Evolutionary conservation across 805 yeast species (phyloP), one percentile per base, ranked within the genome.

Genomic region (Nakazawaea holstii): DNA sequence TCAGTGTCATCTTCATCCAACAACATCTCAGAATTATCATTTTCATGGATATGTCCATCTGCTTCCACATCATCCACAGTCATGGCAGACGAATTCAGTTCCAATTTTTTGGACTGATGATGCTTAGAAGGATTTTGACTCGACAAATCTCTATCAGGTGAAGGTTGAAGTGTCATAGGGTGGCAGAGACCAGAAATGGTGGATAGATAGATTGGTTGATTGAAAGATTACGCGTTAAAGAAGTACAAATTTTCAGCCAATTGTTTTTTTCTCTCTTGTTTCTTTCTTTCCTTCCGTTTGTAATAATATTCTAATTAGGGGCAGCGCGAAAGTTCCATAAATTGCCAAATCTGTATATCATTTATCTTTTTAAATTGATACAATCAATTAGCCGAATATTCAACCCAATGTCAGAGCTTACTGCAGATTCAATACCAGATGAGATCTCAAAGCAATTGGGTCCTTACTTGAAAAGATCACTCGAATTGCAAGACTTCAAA

Each of bases 401-500:
- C 28, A 38, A 26, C 17, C 14, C 14, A 20, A 37, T 43, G 47
- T 29, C 42, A 30, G 45, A 46, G 10, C 45, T 45, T 26, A 41
- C 46, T 13, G 50, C 41, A 5, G 52, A 53, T 42, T 42, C 52
- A 39, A 53, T 56, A 6, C 73, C 70, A 46, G 65, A 58, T 11
- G 49, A 53, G 6, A 58, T 70, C 3, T 41, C 55, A 40, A 70
- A 70, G 53, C 51, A 59, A 2, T 66, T 79, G 33, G 64, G 72
- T 0, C 75, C 82, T 0, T 80, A 61, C 52, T 62, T 82, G 14
- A 63, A 69, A 6, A 72, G 91, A 7, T 70, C 88, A 17, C 62
- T 60, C 8, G 96, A 89, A 54, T 57, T 87, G 36, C 70, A 65
- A 15, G 50, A 55, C 0, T 73, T 71, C 8, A 84, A 87, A 52